Base-by-base conservation (phyloP, 345 rosid species). In the Adansonia digitata region DNA sequence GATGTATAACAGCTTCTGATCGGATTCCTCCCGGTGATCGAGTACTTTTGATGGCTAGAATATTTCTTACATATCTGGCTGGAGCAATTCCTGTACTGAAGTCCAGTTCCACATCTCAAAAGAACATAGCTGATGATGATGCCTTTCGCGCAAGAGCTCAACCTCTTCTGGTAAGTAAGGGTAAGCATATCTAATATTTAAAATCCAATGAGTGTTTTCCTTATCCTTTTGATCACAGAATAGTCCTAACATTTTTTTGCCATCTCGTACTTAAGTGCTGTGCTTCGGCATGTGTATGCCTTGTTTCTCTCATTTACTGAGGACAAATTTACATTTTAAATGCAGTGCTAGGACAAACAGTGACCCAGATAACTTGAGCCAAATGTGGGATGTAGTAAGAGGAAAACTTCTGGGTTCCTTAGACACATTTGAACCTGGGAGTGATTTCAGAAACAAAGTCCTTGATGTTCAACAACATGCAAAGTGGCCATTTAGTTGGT, bases 81-180 rank as follows among this genome's bases (percentile, higher is more conserved):
- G 97, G 98, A 78, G 94, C 90, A 66, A 78, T 92, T 79, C 94
- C 97, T 61, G 26, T 79, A 35, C 69, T 75, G 80, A 72, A 77
- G 63, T 76, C 89, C 24, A 66, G 53, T 75, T 80, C 72, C 73
- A 72, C 81, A 67, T 62, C 83, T 24, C 77, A 37, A 77, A 82
- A 81, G 56, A 80, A 71, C 31, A 74, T 74, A 9, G 55, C 77
- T 20, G 76, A 72, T 42, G 82, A 85, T 18, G 77, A 66, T 57
- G 74, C 74, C 42, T 77, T 73, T 63, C 69, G 46, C 71, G 75
- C 83, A 79, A 66, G 79, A 18, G 81, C 80, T 64, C 88, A 72
- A 76, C 81, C 78, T 78, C 90, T 79, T 82, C 94, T 91, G 97
- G 97, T 91, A 88, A 94, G 97, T 92, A 94, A 90, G 97, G 91